phyloP scores from a whole-genome alignment of 192 early-diverging fungal genomes.

The Coemansia sp. region DNA sequence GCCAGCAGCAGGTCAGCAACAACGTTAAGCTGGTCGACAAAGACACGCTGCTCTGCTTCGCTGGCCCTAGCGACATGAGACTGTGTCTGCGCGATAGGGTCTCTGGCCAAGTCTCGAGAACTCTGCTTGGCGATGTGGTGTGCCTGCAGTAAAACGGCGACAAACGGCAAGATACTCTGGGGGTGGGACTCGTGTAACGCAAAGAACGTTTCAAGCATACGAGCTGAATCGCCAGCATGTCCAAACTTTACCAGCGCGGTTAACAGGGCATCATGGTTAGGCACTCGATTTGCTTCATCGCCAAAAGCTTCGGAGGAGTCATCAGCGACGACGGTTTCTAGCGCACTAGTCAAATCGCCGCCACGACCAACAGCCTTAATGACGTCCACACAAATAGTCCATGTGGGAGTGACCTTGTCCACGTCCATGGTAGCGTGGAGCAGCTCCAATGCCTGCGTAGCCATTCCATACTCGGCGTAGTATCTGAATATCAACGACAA shows the following conservation, averaged over 20 bases:
- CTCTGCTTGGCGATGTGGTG: conserved; percentile 12
- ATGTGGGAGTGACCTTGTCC: conserved; percentile 16
- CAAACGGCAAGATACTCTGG: conserved; percentile 12
- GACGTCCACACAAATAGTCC: conserved; percentile 16
- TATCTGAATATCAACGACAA: conserved; percentile 12
- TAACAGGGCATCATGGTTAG: conserved; percentile 5
- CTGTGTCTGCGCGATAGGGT: background rate
- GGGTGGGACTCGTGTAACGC: conserved; percentile 1
- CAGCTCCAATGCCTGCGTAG: conserved; percentile 16
- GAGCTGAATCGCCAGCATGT: background rate
- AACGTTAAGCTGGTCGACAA: conserved; percentile 2
- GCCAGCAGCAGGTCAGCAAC: conserved; percentile 8
- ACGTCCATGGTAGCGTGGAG: conserved; percentile 9
- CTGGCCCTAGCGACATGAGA: background rate
- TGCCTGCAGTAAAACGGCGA: conserved; percentile 7
- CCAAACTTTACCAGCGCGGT: conserved; percentile 2
- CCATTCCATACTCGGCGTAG: conserved; percentile 22
- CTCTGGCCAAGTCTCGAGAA: background rate
- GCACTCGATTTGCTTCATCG: background rate
- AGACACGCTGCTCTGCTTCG: background rate
- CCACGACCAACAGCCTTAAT: conserved; percentile 23
- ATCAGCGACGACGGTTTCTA: background rate
- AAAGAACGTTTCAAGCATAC: conserved; percentile 21
- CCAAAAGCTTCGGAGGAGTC: background rate
- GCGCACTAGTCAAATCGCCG: background rate